These are phyloP conservation scores for Paraphoma sp. DNA, from an alignment of 2,329 filamentous ascomycete genomes.

Conservation along the genomic window DNA sequence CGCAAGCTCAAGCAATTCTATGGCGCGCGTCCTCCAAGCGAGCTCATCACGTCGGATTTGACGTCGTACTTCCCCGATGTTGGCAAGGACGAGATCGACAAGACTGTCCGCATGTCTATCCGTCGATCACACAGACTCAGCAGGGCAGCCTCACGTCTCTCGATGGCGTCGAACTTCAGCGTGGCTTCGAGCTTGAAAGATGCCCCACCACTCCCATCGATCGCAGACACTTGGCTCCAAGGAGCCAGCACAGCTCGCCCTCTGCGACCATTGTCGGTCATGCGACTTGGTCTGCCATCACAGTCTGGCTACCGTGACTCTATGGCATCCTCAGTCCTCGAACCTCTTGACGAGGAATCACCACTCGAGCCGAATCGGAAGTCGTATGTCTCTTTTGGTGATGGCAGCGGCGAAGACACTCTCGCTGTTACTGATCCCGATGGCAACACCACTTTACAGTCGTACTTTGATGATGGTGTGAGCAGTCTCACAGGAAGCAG, in stretches of 20 bases:
- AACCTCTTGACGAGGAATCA: constrained; percentile 90
- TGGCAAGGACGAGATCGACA: constrained; percentile 90
- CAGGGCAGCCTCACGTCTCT: constrained; percentile 89
- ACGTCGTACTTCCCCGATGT: constrained; percentile 98
- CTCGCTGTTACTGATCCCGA: constrained; percentile 80
- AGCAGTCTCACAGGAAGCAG: constrained; percentile 75
- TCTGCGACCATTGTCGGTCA: constrained; percentile 66
- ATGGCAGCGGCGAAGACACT: constrained; percentile 73
- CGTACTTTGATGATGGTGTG: constrained; percentile 83
- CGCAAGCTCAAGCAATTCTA: constrained; percentile 80
- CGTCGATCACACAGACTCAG: constrained; percentile 89
- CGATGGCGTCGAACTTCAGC: constrained; percentile 91
- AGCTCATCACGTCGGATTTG: constrained; percentile 94
- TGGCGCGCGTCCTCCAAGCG: constrained; percentile 89
- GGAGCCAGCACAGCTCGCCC: constrained; percentile 56
- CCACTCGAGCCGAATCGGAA: constrained; percentile 86
- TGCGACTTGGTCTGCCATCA: constrained; percentile 62
- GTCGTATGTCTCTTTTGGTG: constrained; percentile 88
- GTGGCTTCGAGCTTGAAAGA: constrained; percentile 91
- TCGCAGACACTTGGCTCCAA: constrained; percentile 89
- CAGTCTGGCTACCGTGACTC: constrained; percentile 81
- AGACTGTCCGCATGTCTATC: constrained; percentile 91
- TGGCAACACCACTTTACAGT: constrained; percentile 70
- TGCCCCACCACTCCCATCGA: constrained; percentile 92
- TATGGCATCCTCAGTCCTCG: constrained; percentile 84